phyloP scores from a whole-genome alignment of 164 flowering plant species.

The Nymphaea thermarum region DNA sequence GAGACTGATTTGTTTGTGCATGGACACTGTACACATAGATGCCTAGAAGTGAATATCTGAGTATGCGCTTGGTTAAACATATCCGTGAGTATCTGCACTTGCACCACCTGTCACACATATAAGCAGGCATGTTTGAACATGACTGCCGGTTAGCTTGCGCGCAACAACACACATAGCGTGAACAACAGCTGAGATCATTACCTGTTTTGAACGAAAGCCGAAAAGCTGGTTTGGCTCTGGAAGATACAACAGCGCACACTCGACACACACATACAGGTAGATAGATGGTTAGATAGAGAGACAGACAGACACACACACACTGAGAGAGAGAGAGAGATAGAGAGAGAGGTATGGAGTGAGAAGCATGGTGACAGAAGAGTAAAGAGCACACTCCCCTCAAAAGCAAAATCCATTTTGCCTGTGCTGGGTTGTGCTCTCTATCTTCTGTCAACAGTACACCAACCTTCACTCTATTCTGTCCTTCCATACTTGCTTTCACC shows the following conservation, averaged over 20 bases:
- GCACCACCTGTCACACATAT: neutral
- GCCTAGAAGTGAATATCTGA: neutral
- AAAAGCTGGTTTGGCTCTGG: too few species aligned
- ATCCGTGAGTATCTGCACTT: neutral
- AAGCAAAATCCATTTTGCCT: neutral
- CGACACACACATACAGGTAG: neutral
- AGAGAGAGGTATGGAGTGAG: neutral
- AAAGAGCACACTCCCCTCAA: conserved; percentile 1
- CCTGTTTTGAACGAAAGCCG: too few species aligned
- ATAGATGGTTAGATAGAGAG: neutral
- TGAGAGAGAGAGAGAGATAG: conserved; percentile 1
- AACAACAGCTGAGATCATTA: too few species aligned
- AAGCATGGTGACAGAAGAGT: conserved; percentile 1
- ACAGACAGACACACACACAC: neutral
- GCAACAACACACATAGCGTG: neutral
- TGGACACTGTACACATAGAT: too few species aligned
- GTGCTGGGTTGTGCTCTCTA: conserved; percentile 4
- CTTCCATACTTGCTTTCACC: too few species aligned
- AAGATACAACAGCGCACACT: too few species aligned
- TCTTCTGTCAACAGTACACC: conserved; percentile 2
- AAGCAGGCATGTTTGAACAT: neutral
- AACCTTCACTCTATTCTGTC: neutral
- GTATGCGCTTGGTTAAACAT: neutral
- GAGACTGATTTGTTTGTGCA: too few species aligned
- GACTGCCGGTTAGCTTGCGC: neutral